Percentiles rank a stretch among this genome's conserved stretches.
phyloP scores from a whole-genome alignment of 805 yeast genomes.

The Saturnispora dispora region DNA sequence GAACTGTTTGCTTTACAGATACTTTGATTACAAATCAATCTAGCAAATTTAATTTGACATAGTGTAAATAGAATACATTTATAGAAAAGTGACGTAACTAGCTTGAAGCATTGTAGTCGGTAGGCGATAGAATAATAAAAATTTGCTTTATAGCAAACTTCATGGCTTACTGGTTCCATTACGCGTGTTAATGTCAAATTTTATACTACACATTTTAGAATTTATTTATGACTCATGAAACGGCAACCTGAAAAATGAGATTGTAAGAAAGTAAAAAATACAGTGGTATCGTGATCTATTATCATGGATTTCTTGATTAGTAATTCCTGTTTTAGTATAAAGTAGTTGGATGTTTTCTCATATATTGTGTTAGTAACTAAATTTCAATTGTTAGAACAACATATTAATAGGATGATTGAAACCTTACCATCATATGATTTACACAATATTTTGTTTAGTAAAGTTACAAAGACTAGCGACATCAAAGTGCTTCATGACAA shows the following conservation, averaged over 20 bases:
- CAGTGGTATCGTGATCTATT: no score
- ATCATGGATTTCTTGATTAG: not conserved
- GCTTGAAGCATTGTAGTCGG: no score
- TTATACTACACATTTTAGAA: not conserved
- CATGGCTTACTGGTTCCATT: not conserved
- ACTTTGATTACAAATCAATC: no score
- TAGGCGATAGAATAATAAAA: not conserved
- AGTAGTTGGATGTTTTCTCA: not conserved
- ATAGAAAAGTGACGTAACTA: no score
- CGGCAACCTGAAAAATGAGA: not conserved
- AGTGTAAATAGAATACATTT: no score
- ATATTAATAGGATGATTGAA: not conserved
- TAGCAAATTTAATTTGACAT: no score
- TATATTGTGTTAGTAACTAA: not conserved
- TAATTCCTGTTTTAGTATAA: not conserved
- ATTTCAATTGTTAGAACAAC: not conserved
- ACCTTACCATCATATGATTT: conserved; percentile 2
- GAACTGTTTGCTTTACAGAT: no score
- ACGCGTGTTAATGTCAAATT: not conserved
- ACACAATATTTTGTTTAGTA: not conserved
- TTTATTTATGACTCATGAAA: not conserved
- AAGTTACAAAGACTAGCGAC: not conserved
- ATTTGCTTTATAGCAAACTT: not conserved
- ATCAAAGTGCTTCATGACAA: not conserved
- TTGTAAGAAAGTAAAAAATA: not conserved